phyloP scores from a whole-genome alignment of 805 yeast species.

The Monosporozyma unispora region DNA sequence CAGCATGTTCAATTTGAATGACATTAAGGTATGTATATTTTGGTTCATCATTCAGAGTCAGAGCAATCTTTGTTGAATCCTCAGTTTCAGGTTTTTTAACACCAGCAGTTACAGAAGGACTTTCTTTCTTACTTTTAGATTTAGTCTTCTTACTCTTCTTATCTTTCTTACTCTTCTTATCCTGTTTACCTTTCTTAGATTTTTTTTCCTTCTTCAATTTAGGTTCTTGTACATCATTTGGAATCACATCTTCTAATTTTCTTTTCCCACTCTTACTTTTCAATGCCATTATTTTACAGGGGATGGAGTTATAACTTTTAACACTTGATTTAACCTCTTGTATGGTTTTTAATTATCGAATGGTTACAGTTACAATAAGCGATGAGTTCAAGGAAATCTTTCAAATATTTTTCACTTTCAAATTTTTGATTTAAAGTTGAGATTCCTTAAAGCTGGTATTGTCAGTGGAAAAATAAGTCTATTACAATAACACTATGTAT shows the following conservation, averaged over 20 bases:
- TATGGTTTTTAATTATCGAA: neutral
- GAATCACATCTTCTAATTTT: neutral
- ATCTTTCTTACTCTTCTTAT: slow-evolving; percentile 4
- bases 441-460: too few relatives aligned
- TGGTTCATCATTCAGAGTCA: neutral
- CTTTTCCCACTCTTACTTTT: neutral
- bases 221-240: neutral
- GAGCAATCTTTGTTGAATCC: neutral
- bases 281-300: neutral
- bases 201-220: slow-evolving; percentile 6
- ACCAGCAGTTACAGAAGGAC: neutral
- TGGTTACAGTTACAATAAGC: neutral
- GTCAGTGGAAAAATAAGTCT: too few relatives aligned
- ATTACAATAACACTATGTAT: too few relatives aligned
- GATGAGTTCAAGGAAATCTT: neutral
- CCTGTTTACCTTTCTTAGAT: slow-evolving; percentile 9
- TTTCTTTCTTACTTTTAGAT: neutral
- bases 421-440: neutral
- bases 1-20: slow-evolving; percentile 43
- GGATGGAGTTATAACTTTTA: neutral
- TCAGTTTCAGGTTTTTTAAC: neutral
- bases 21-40: slow-evolving; percentile 17
- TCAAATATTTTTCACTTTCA: neutral
- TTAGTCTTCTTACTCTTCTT: neutral
- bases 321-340: neutral